Evolutionary conservation across 1,139 yeast genomes (phyloP).

Genomic region (Pichia sp.): DNA sequence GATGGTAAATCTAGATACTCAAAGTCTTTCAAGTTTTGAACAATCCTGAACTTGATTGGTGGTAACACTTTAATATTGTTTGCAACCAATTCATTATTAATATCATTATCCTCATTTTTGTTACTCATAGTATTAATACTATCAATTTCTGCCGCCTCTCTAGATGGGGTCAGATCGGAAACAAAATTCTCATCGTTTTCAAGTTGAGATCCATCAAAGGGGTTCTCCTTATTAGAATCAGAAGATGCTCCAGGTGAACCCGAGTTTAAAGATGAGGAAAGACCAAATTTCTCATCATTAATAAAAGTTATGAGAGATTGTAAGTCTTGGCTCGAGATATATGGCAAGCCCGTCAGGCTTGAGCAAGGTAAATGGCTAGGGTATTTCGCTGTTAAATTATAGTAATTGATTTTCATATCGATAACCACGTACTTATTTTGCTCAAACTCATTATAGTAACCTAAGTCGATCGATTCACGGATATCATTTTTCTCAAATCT

Average conservation of each 20-base stretch:
- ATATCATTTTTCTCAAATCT: not conserved
- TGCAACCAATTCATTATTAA: not conserved
- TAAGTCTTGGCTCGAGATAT: conserved; percentile 50
- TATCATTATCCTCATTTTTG: not conserved
- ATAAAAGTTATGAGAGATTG: conserved; percentile 54
- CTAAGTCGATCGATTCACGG: conserved; percentile 1
- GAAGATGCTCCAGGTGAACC: not conserved
- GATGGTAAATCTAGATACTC: conserved; percentile 23
- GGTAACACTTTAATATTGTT: conserved; percentile 24
- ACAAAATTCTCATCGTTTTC: conserved; percentile 7
- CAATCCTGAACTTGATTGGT: conserved; percentile 48
- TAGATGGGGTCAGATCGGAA: not conserved
- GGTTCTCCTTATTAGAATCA: conserved; percentile 15
- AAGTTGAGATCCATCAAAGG: conserved; percentile 27
- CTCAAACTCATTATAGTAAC: conserved; percentile 6
- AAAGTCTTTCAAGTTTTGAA: conserved; percentile 49
- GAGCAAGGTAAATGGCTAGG: conserved; percentile 48
- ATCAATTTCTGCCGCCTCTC: not conserved
- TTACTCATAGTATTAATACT: not conserved
- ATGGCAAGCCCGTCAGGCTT: conserved; percentile 43
- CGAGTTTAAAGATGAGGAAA: conserved; percentile 13
- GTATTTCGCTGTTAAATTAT: conserved; percentile 49
- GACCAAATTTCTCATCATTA: conserved; percentile 34
- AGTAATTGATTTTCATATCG: conserved; percentile 55
- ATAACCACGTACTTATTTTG: conserved; percentile 49